Evolutionary conservation across 129 eudicot species (phyloP).

Genomic region (Artemisia argyi): DNA sequence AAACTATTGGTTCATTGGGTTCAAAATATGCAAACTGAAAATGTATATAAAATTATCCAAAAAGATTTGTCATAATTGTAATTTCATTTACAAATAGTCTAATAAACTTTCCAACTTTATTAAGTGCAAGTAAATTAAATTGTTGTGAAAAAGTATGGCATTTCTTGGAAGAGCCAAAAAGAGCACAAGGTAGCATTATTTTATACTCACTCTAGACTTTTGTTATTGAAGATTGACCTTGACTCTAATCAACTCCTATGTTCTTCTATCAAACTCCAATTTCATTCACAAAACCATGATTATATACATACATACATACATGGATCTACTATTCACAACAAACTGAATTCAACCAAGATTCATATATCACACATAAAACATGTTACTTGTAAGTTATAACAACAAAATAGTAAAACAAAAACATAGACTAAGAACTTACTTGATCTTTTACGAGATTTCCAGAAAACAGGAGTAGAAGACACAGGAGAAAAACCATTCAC

Average conservation of each 20-base stretch:
- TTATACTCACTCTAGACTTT: background rate
- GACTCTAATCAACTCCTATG: constrained; percentile 10
- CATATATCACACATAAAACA: background rate
- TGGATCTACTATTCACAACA: background rate
- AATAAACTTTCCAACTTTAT: background rate
- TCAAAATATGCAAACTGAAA: too few species aligned
- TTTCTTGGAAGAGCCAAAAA: constrained; percentile 10
- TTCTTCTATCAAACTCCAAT: constrained; percentile 2
- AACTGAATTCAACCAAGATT: background rate
- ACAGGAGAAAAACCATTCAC: constrained; percentile 72
- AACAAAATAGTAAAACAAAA: too few species aligned
- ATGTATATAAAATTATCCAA: background rate
- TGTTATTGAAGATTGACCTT: constrained; percentile 7
- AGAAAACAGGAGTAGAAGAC: constrained; percentile 71
- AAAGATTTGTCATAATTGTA: background rate
- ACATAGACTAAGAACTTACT: constrained; percentile 21
- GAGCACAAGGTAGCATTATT: constrained; percentile 9
- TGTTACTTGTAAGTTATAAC: background rate
- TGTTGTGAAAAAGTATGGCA: background rate
- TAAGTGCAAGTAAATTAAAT: background rate
- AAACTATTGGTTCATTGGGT: too few species aligned
- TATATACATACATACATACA: background rate
- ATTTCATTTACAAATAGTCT: background rate
- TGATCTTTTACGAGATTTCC: constrained; percentile 84
- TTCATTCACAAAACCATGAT: background rate